Base-by-base conservation (phyloP, 1,139 yeast species). In the Arxiozyma slooffiae region DNA sequence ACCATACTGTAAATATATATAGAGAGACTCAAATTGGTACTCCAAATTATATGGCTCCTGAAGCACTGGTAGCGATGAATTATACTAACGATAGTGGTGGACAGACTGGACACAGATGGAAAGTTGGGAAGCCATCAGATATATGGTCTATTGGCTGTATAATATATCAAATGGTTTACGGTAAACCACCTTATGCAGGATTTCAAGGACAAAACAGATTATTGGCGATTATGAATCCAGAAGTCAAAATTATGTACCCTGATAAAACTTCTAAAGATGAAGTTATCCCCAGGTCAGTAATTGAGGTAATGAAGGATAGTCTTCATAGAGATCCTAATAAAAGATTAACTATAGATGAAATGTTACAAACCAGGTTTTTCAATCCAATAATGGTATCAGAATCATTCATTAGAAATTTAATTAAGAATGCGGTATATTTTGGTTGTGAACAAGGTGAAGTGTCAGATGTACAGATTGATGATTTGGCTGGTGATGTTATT, bases 91-190 rank as follows among this genome's bases (percentile, higher is more conserved):
- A 62, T 46, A 64, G 64, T 45, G 49, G 69, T 57, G 45, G 64
- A 49, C 52, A 62, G 46, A 55, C 60, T 52, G 57, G 60, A 50
- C 54, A 77, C 53, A 80, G 83, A 50, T 85, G 95, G 94, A 86
- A 81, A 64, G 95, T 90, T 7, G 97, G 98, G 1, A 85, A 82
- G 61, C 96, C 98, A 0, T 85, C 97, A 1, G 99, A 92, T 70
- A 82, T 94, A 14, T 92, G 98, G 98, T 89, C 97, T 21, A 85
- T 96, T 69, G 99, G 98, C 0, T 89, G 98, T 66, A 92, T 92
- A 6, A 75, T 92, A 4, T 92, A 90, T 68, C 97, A 92, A 68
- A 88, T 94, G 96, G 79, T 90, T 3, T 92, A 92, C 62, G 97
- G 97, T 0, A 78, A 77, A 56, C 94, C 97, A 1, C 98, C 98